Evolutionary conservation across 768 basidiomycete species (phyloP), one percentile per base, ranked within the genome.

Genomic region (Kwoniella sp.): DNA sequence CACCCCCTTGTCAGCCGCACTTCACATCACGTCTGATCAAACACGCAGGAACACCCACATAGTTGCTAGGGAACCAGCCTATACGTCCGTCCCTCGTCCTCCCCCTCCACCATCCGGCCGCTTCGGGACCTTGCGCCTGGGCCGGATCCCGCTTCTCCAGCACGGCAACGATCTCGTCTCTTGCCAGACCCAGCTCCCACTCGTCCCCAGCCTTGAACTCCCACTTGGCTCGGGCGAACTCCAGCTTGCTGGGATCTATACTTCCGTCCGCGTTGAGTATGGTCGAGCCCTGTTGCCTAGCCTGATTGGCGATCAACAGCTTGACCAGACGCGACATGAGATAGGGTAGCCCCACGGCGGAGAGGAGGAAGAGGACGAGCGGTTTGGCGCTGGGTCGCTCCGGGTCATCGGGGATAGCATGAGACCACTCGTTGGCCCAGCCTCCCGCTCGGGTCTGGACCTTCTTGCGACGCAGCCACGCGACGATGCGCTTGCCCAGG

Each of bases 41-140:
- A 14, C 1, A 39, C 22, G 8, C 19, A 11, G 5, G 19, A 11
- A 14, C n/a, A 57, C 70, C 60, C 61, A 92, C 89, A 81, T 86
- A 92, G 60, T 86, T 89, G 52, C 78, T 81, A 1, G 92, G 92
- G 80, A 98, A 95, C 89, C 90, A 98, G 0, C 92, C 92, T 61
- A 88, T 84, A 60, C 85, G 79, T 0, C 92, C 92, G 60, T 95
- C 91, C 51, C 92, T 79, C 55, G 88, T 91, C 39, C 92, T 80
- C 1, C 92, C 92, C 72, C 83, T 85, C 91, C 90, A 96, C 92
- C 92, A 98, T 51, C 90, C 91, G 50, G 78, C 76, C 4, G 85
- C 83, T 52, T 84, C 84, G 51, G 72, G 75, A 0, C 86, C 86
- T 0, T 83, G 85, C 11, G 87, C 84, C 48, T 73, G 75, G 0